Evolutionary conservation across 2,329 filamentous ascomycete species (phyloP), one percentile per base, ranked within the genome.

Genomic region (Trichoderma sp.): DNA sequence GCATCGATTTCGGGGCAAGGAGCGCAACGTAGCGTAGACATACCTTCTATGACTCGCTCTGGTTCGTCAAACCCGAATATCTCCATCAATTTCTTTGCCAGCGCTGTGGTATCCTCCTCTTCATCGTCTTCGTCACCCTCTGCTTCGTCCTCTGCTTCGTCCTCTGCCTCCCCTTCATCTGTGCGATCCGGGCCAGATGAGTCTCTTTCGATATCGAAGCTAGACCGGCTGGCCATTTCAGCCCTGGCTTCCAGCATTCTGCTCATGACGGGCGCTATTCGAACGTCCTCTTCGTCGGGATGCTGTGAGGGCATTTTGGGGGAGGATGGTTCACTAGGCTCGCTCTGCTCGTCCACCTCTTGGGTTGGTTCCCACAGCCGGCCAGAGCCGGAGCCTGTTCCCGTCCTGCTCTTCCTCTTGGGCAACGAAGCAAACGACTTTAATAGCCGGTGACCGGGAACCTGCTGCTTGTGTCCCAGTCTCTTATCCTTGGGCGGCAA

Each of bases 11-110:
- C 57, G 13, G 13, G 63, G 32, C 58, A n/a, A 20, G 43, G 6
- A 63, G 12, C 4, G 61, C 73, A 50, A 66, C 34, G 58, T n/a
- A 9, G 30, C 15, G 12, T 17, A 13, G 30, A 74, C 81, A 68
- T 80, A 92, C 90, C 90, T 80, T 93, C 90, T 73, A 97, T 90
- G 26, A 98, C 93, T 73, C 94, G 91, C 79, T 99, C 96, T 0
- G 92, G 87, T 47, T 88, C 85, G 32, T 94, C 90, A 75, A 98
- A 96, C 64, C 91, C 88, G 78, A 97, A 97, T 73, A 97, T 97
- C 73, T 96, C 90, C 85, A 91, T 94, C 47, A 97, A 81, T 71
- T 91, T 88, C 71, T 86, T 88, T 1, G 92, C 91, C 66, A 97
- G 86, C 17, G 87, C 87, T 6, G 87, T 88, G 6, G 88, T 83